Percentiles rank a stretch among this genome's conserved stretches.
These are phyloP conservation scores for Terana coerulea DNA, from an alignment of 768 basidiomycete species.

Conservation along the genomic window DNA sequence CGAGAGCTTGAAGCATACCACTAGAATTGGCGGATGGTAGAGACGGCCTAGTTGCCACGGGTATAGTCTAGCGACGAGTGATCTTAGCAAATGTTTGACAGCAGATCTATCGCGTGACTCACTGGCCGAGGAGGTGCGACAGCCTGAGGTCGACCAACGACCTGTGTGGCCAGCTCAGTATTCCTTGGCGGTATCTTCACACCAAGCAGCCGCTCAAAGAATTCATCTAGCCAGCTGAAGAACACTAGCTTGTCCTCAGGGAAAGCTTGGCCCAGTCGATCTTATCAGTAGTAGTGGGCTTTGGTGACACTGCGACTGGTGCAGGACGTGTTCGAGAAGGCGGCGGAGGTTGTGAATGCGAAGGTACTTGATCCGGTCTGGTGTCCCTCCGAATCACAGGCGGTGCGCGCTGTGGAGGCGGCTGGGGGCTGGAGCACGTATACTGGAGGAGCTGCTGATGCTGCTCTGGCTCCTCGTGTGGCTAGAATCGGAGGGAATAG, in stretches of 20 bases:
- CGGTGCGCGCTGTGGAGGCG: slow-evolving; percentile 6
- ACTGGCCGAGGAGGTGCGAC: slow-evolving; percentile 5
- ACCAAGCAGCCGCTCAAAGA: slow-evolving; percentile 50
- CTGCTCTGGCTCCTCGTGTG: slow-evolving; percentile 1
- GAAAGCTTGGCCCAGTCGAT: slow-evolving; percentile 74
- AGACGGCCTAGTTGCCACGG: background rate
- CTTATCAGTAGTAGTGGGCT: slow-evolving; percentile 9
- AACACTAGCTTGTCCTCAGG: slow-evolving; percentile 66
- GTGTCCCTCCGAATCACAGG: slow-evolving; percentile 6
- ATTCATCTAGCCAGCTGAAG: slow-evolving; percentile 80
- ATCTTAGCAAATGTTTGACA: background rate
- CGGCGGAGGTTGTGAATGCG: slow-evolving; percentile 17
- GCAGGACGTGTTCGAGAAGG: slow-evolving; percentile 20
- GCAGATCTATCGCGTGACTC: background rate
- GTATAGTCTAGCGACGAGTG: background rate
- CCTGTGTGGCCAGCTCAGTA: background rate
- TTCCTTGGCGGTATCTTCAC: slow-evolving; percentile 14
- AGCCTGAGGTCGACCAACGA: background rate
- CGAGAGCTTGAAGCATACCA: background rate
- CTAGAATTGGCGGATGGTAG: background rate
- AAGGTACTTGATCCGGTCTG: slow-evolving; percentile 16
- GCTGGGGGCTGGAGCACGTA: background rate
- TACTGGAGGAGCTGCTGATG: background rate
- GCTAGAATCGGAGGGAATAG: slow-evolving; percentile 20
- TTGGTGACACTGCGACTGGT: background rate